Percentiles rank a stretch among this genome's conserved stretches.
phyloP scores from a whole-genome alignment of 1,284 basidiomycete species.

The Tremellales sp. region DNA sequence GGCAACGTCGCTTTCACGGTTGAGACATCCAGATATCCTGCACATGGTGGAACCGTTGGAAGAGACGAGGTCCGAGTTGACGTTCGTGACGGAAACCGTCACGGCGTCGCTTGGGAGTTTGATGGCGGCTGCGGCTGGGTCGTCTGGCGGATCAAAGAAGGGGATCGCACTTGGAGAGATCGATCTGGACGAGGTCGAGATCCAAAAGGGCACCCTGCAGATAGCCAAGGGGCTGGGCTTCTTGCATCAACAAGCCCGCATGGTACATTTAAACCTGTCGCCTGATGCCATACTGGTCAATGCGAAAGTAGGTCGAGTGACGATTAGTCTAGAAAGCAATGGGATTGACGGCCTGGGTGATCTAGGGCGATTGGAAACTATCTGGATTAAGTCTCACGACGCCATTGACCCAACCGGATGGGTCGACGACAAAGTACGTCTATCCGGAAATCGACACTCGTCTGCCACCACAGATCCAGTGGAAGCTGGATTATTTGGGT shows the following conservation, averaged over 20 bases:
- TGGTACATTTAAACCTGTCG: constrained; percentile 87
- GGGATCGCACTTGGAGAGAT: constrained; percentile 73
- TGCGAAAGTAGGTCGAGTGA: constrained; percentile 61
- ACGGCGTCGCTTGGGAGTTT: constrained; percentile 55
- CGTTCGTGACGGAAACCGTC: constrained; percentile 89
- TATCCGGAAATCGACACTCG: constrained; percentile 83
- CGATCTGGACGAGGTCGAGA: constrained; percentile 60
- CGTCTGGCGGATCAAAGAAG: constrained; percentile 53
- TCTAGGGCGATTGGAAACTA: constrained; percentile 97
- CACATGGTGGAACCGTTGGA: constrained; percentile 99
- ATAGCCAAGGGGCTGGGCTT: constrained; percentile 90
- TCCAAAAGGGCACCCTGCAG: constrained; percentile 94
- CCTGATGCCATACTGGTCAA: constrained; percentile 83
- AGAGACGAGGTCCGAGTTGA: constrained; percentile 78
- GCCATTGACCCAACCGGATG: constrained; percentile 65
- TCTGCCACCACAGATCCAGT: constrained; percentile 75
- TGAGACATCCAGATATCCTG: constrained; percentile 92
- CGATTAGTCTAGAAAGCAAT: not conserved
- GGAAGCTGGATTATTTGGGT: constrained; percentile 95
- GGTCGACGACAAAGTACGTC: constrained; percentile 72
- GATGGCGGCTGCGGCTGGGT: constrained; percentile 60
- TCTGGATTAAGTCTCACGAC: constrained; percentile 85
- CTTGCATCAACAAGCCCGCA: constrained; percentile 81
- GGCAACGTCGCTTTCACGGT: constrained; percentile 77
- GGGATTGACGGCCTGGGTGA: not conserved